phyloP scores from a whole-genome alignment of 805 yeast species.

The Saccharomycopsis fibuligera region DNA sequence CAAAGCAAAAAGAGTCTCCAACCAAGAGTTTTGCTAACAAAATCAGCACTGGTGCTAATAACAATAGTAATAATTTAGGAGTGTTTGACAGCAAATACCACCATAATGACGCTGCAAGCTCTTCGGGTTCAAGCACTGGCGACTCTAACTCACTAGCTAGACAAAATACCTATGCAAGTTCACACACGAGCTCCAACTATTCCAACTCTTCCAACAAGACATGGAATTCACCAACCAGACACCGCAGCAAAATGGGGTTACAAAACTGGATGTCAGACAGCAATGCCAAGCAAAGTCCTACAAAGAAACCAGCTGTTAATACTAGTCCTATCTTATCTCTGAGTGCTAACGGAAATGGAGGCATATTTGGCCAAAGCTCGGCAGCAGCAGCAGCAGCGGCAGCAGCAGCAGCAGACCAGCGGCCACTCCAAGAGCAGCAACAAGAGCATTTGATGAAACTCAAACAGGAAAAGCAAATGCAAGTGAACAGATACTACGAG shows the following conservation, averaged over 20 bases:
- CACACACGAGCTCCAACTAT: constrained; percentile 23
- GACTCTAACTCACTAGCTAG: constrained; percentile 24
- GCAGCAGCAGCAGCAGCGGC: too few relatives aligned
- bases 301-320: too few relatives aligned
- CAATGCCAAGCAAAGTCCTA: too few relatives aligned
- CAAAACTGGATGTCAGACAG: not conserved
- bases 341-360: too few relatives aligned
- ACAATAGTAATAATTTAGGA: too few relatives aligned
- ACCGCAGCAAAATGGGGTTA: constrained; percentile 30
- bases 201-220: constrained; percentile 26
- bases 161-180: constrained; percentile 23
- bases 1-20: not conserved
- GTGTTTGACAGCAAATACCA: constrained; percentile 1
- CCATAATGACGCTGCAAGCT: constrained; percentile 11
- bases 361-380: too few relatives aligned
- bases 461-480: constrained; percentile 6
- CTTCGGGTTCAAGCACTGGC: constrained; percentile 5
- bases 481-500: constrained; percentile 10
- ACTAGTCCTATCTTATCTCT: too few relatives aligned
- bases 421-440: not conserved
- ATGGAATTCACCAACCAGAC: constrained; percentile 40
- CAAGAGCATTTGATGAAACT: not conserved
- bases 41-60: not conserved
- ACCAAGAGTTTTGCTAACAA: not conserved
- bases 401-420: too few relatives aligned